Evolutionary conservation across 257 asterid species (phyloP).

Genomic region (Solanum clarkiae): DNA sequence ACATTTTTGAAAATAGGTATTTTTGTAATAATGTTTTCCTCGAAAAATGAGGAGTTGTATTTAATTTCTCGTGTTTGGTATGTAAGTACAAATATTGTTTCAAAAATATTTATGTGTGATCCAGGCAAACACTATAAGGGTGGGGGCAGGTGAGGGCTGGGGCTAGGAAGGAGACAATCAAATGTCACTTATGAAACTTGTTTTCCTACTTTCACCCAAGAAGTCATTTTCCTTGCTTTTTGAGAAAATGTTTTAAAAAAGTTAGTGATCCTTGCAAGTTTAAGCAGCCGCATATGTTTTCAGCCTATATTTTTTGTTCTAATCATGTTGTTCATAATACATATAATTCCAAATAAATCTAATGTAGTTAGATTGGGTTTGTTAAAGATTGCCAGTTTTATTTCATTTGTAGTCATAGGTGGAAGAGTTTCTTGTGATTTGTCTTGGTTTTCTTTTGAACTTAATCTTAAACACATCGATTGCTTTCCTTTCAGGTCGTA

Average conservation of each 20-base stretch:
- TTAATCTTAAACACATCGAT: neutral
- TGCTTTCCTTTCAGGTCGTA: conserved; percentile 44
- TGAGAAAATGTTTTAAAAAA: neutral
- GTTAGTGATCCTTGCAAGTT: neutral
- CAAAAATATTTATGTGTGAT: neutral
- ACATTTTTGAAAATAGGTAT: neutral
- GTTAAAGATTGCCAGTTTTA: neutral
- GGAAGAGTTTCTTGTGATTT: neutral
- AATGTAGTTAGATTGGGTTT: neutral
- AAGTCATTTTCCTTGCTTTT: neutral
- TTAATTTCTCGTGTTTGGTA: neutral
- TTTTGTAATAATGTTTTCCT: neutral
- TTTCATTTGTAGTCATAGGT: neutral
- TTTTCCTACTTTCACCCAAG: neutral
- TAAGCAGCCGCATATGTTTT: neutral
- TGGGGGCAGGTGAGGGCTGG: neutral
- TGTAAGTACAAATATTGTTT: neutral
- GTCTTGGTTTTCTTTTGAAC: neutral
- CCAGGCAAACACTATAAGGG: neutral
- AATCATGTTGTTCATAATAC: neutral
- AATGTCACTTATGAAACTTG: neutral
- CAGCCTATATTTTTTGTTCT: neutral
- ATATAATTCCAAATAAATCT: neutral
- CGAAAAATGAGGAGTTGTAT: neutral
- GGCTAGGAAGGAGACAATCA: neutral